A percentile compares a stretch with the other conserved stretches of the same genome.
Conservation (phyloP, 495 filamentous ascomycete genomes). For the Annulohypoxylon nitens region DNA sequence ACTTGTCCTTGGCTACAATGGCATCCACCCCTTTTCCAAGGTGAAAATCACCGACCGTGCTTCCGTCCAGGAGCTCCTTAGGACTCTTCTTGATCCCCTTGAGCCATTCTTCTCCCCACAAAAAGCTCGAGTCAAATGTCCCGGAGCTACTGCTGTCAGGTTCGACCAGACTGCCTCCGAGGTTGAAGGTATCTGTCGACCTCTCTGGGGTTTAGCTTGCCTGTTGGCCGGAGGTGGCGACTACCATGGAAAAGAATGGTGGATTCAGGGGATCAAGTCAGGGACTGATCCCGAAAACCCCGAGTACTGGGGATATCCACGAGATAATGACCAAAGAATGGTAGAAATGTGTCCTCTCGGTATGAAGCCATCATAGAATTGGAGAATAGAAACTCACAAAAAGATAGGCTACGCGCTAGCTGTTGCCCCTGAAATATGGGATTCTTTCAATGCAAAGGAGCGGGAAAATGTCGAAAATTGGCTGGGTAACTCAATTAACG, state of each 20-base stretch:
- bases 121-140: constrained; percentile 68
- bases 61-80: constrained; percentile 70
- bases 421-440: constrained; percentile 76
- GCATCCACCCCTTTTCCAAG: constrained; percentile 63
- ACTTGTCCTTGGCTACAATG: constrained; percentile 64
- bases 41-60: constrained; percentile 61
- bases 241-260: constrained; percentile 72
- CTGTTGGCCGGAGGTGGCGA: constrained; percentile 73
- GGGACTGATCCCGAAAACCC: constrained; percentile 74
- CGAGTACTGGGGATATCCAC: constrained; percentile 80
- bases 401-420: constrained; percentile 67
- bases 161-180: constrained; percentile 83
- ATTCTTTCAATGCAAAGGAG: constrained; percentile 69
- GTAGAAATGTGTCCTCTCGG: constrained; percentile 83
- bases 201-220: constrained; percentile 79
- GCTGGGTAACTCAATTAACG: constrained; percentile 79
- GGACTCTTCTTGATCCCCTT: constrained; percentile 72
- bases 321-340: constrained; percentile 84
- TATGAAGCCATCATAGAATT: constrained; percentile 26
- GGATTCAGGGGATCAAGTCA: constrained; percentile 74
- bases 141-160: constrained; percentile 74
- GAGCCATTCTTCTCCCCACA: constrained; percentile 72
- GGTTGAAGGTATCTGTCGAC: constrained; percentile 80
- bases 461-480: constrained; percentile 73
- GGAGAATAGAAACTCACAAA: constrained; percentile 4